Evolutionary conservation across 2,329 filamentous ascomycete species (phyloP), one percentile per base, ranked within the genome.

Genomic region (Monosporascus sp.): DNA sequence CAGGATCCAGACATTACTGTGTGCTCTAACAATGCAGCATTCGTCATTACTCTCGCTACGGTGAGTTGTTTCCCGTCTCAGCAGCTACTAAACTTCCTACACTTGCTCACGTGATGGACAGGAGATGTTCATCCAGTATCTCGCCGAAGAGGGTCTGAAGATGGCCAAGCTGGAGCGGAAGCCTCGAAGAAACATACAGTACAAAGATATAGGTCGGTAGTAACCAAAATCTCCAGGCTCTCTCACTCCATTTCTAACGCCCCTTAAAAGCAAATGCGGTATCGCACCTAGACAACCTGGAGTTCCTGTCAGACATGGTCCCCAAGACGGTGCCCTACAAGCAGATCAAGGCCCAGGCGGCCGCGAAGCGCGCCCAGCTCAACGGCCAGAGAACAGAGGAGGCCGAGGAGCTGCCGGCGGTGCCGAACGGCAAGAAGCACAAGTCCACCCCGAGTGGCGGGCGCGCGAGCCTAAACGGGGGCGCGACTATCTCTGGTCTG

Each of bases 71-170:
- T 22, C 38, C 51, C 27, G 45, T 15, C 42, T 7, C 14, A 39
- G 14, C 18, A 9, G 2, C 25, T 36, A 34, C 15, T 34, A 5
- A 14, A 48, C 34, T 27, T 9, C 17, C n/a, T 22, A 5, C 20
- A 44, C 42, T 45, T 37, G 49, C 46, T 52, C 45, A 54, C 34
- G 47, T 48, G n/a, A 24, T 7, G 4, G 3, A 18, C 53, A 92
- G 87, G 94, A 99, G 73, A 86, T 96, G 80, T 97, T 99, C 74
- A 86, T 99, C 60, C 90, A 96, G 70, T 88, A 97, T 69, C 82
- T 99, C 25, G 85, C 92, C 20, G 82, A 88, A 57, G 89, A 95
- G 69, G 86, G 88, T 25, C 86, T 96, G 68, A 92, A 89, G 64
- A 89, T 96, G 64, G 88, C 92, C 63, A 95, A 94, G 67, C 82